Percentiles rank a stretch among this genome's conserved stretches.
phyloP scores from a whole-genome alignment of 129 eudicot genomes.

The Oenanthe sinensis region DNA sequence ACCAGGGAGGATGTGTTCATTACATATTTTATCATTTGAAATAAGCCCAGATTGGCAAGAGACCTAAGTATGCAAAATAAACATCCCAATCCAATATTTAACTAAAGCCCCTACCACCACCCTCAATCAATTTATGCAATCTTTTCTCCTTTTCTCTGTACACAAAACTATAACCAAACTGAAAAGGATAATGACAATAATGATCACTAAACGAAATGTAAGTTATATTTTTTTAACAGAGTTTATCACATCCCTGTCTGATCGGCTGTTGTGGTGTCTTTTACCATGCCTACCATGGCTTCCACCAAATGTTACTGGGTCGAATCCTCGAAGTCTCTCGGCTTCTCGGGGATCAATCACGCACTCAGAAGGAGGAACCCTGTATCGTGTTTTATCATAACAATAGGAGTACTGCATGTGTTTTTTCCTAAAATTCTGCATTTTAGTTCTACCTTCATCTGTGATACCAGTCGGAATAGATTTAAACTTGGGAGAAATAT shows the following conservation, averaged over 20 bases:
- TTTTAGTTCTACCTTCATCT: conserved; percentile 38
- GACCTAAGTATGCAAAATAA: conserved; percentile 12
- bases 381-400: conserved; percentile 63
- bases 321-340: conserved; percentile 48
- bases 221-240: conserved; percentile 22
- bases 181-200: neutral
- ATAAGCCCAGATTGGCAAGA: neutral
- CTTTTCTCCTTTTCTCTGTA: conserved; percentile 19
- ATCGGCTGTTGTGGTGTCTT: conserved; percentile 37
- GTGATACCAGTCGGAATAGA: conserved; percentile 43
- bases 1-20: neutral
- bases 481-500: conserved; percentile 15
- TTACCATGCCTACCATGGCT: conserved; percentile 40
- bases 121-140: conserved; percentile 10
- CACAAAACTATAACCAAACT: conserved; percentile 20
- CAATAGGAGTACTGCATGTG: conserved; percentile 87
- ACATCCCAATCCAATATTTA: neutral
- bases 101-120: too few species aligned
- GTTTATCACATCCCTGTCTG: conserved; percentile 14
- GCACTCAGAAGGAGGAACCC: conserved; percentile 62
- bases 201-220: neutral
- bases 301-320: conserved; percentile 75
- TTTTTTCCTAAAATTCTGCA: conserved; percentile 62
- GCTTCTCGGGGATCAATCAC: conserved; percentile 59
- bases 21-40: conserved; percentile 5